phyloP scores from a whole-genome alignment of 352 stramenopile species.

The Phytophthora tubulina region DNA sequence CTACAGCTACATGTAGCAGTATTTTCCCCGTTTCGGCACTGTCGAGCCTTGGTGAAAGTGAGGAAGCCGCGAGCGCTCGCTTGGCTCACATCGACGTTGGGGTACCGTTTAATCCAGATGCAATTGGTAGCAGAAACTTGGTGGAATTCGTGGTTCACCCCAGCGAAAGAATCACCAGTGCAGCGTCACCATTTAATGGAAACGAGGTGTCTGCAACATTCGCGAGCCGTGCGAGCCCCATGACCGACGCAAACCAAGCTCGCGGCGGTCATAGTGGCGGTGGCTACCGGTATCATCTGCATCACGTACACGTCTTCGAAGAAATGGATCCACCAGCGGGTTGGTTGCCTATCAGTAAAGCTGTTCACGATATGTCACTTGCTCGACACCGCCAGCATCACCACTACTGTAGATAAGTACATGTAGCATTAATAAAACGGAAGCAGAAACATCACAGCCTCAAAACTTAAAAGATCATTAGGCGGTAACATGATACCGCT shows the following conservation, averaged over 20 bases:
- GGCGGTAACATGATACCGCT: slow-evolving; percentile 5
- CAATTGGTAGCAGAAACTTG: neutral
- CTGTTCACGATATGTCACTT: neutral
- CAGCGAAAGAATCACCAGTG: neutral
- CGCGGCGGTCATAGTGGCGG: neutral
- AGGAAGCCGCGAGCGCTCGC: neutral
- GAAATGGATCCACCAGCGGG: neutral
- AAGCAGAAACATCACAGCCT: neutral
- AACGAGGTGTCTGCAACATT: neutral
- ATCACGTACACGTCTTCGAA: neutral
- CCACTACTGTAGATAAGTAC: neutral
- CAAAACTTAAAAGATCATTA: neutral
- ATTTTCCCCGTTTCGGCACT: neutral
- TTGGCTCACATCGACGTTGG: neutral
- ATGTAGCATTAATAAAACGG: neutral
- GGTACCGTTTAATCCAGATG: neutral
- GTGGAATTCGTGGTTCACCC: neutral
- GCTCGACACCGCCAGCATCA: neutral
- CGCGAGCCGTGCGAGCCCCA: neutral
- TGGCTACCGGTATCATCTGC: neutral
- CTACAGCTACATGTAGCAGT: too few species aligned
- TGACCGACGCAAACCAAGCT: neutral
- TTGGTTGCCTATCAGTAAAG: neutral
- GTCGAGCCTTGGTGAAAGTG: neutral
- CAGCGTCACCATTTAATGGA: neutral